phyloP scores from a whole-genome alignment of 345 rosid species.

The Erodium maritimum region DNA sequence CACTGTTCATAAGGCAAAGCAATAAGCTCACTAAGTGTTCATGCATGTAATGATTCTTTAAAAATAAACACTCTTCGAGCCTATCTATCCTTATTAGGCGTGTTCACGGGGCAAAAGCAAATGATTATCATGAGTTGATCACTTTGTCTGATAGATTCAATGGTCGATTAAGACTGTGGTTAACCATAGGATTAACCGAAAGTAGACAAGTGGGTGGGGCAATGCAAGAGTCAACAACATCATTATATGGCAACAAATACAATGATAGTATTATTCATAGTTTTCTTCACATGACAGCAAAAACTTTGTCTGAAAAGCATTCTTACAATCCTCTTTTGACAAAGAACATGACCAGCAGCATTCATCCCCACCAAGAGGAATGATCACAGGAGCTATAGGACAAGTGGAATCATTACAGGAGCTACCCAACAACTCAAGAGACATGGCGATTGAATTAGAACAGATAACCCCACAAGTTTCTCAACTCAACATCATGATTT shows the following conservation, averaged over 20 bases:
- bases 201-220: not conserved
- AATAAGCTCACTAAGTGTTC: no score
- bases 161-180: not conserved
- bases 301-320: not conserved
- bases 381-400: constrained; percentile 24
- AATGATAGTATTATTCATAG: not conserved
- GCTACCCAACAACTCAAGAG: constrained; percentile 23
- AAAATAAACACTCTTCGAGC: not conserved
- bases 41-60: constrained; percentile 18
- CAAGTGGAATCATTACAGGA: constrained; percentile 26
- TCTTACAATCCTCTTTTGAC: constrained; percentile 8
- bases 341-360: constrained; percentile 11
- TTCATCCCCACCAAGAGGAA: constrained; percentile 18
- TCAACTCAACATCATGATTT: no score
- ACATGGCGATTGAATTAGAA: constrained; percentile 30
- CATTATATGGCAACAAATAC: not conserved
- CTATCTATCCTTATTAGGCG: constrained; percentile 12
- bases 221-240: not conserved
- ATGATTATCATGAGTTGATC: constrained; percentile 19
- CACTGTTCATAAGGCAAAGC: no score
- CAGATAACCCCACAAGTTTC: constrained; percentile 24
- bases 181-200: constrained; percentile 6
- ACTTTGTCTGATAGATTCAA: constrained; percentile 10
- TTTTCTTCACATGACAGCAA: constrained; percentile 5
- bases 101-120: constrained; percentile 39